These are phyloP conservation scores for Neurospora pannonica DNA, from an alignment of 495 filamentous ascomycete genomes.

Conservation along the genomic window DNA sequence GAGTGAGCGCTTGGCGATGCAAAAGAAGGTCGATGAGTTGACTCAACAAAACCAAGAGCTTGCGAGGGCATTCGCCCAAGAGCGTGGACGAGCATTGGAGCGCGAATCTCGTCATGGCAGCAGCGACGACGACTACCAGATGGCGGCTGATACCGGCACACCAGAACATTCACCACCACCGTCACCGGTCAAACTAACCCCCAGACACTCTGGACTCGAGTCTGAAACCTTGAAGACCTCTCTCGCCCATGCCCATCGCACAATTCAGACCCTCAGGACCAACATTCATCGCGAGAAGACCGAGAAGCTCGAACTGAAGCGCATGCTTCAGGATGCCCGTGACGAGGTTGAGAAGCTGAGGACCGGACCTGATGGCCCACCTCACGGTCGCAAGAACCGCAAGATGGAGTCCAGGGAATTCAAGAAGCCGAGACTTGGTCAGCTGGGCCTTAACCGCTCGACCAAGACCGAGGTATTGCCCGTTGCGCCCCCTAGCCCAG, in stretches of 20 bases:
- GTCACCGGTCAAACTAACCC: slow-evolving; percentile 84
- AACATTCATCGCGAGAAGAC: slow-evolving; percentile 96
- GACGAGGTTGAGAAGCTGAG: slow-evolving; percentile 82
- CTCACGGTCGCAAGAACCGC: slow-evolving; percentile 62
- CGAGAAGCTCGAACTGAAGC: slow-evolving; percentile 89
- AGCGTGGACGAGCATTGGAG: slow-evolving; percentile 60
- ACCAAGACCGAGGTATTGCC: slow-evolving; percentile 62
- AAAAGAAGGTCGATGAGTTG: slow-evolving; percentile 77
- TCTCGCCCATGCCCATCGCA: slow-evolving; percentile 85
- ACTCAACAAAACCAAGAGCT: slow-evolving; percentile 82
- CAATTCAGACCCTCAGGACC: slow-evolving; percentile 89
- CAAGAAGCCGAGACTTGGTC: slow-evolving; percentile 68
- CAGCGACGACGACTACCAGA: slow-evolving; percentile 53
- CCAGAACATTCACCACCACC: slow-evolving; percentile 85
- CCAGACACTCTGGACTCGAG: slow-evolving; percentile 80
- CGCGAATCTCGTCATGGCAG: slow-evolving; percentile 47
- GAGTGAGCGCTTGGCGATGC: slow-evolving; percentile 60
- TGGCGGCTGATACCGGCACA: slow-evolving; percentile 58
- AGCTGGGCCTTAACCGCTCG: slow-evolving; percentile 68
- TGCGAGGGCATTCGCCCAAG: slow-evolving; percentile 59
- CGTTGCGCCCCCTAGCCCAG: slow-evolving; percentile 22
- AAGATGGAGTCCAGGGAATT: slow-evolving; percentile 61
- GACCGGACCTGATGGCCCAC: slow-evolving; percentile 42
- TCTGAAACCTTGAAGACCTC: slow-evolving; percentile 91
- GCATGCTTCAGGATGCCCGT: slow-evolving; percentile 89